phyloP scores from a whole-genome alignment of 2,329 filamentous ascomycete genomes.

The Gaeumannomyces sp. region DNA sequence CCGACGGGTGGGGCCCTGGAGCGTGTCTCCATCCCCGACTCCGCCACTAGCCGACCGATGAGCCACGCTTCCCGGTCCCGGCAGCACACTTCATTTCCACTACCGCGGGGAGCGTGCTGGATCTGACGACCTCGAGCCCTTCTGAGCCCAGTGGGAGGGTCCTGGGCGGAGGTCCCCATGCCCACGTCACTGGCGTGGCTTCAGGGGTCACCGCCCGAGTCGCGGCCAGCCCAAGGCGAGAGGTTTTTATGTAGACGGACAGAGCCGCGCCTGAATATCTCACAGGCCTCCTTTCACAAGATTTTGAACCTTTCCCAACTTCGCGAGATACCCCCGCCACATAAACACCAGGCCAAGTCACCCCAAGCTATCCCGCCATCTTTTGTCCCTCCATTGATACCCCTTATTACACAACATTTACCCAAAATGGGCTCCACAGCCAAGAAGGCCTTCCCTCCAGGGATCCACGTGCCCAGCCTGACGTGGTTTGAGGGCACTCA shows the following conservation, averaged over 20 bases:
- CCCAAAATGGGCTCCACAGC: neutral
- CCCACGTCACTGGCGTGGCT: neutral
- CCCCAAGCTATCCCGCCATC: no score
- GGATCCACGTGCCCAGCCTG: slow-evolving; percentile 50
- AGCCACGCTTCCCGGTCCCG: neutral
- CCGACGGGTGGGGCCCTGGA: neutral
- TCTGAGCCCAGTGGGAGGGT: neutral
- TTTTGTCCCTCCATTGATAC: neutral
- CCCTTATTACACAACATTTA: neutral
- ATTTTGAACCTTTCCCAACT: neutral
- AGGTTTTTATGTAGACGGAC: neutral
- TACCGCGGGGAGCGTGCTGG: neutral
- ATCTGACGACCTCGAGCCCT: neutral
- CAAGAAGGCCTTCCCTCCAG: slow-evolving; percentile 28
- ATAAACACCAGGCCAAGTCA: no score
- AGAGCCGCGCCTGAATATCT: neutral
- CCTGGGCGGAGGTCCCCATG: neutral
- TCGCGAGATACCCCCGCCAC: neutral
- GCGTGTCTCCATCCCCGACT: neutral
- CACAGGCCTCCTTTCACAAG: neutral
- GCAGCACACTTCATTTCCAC: neutral
- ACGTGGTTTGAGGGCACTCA: slow-evolving; percentile 43
- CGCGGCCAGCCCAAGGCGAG: no score
- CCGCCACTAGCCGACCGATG: neutral
- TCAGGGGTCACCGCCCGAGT: neutral